Evolutionary conservation across 73 alveolate species (phyloP), one percentile per base, ranked within the genome.

Genomic region (Symbiodinium natans): DNA sequence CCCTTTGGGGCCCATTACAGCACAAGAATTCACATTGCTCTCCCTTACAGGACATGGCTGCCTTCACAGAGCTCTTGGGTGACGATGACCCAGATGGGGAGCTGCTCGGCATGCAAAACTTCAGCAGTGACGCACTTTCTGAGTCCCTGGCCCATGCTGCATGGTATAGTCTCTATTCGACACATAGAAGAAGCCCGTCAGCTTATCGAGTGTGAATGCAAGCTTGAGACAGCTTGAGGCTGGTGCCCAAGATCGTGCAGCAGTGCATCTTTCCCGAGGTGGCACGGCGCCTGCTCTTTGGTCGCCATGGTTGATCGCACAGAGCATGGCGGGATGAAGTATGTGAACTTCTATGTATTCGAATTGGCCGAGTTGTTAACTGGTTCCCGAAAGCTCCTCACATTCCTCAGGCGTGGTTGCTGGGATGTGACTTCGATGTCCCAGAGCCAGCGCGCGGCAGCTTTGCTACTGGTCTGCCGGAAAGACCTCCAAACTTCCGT

Each of bases 241-340:
- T 90, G 88, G 97, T 90, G 48, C 97, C 97, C 21, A 90, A 90
- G 68, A 90, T 90, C 75, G 97, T 90, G 46, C 87, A 90, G 88
- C 77, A 90, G 77, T 90, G 97, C 97, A 90, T 90, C 87, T 90
- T 90, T 54, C 97, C 97, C 29, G 97, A 90, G 48, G 97, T 90
- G 39, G 86, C 88, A 5, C 73, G 97, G 17, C 82, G 97, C 48
- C 40, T 90, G 94, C 82, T 29, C 87, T 59, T 21, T 1, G 42
- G 59, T 34, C 84, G 84, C 41, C n/a, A 34, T 9, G 59, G 59
- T 46, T 46, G 59, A 46, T n/a, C n/a, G n/a, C n/a, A n/a, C n/a
- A n/a, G n/a, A n/a, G n/a, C n/a, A n/a, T n/a, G n/a, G n/a, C n/a
- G n/a, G n/a, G n/a, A n/a, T n/a, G n/a, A n/a, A n/a, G n/a, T n/a